phyloP scores from a whole-genome alignment of 2,329 filamentous ascomycete species.

The Teratosphaeriaceae sp. region DNA sequence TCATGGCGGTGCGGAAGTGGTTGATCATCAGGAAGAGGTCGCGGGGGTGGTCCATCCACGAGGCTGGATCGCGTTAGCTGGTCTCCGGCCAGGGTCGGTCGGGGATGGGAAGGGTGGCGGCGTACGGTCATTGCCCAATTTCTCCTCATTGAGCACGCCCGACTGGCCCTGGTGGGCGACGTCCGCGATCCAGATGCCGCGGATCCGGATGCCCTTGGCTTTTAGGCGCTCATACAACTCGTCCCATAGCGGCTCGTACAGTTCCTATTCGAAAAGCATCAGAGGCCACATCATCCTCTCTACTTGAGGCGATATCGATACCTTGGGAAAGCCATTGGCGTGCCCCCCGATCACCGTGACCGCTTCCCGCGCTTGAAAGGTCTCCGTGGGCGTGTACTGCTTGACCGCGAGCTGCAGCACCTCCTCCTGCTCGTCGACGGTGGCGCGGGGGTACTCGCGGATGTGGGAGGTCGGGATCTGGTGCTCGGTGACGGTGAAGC shows the following conservation, averaged over 20 bases:
- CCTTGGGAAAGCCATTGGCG: slow-evolving; percentile 90
- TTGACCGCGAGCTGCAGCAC: slow-evolving; percentile 69
- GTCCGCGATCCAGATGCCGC: slow-evolving; percentile 85
- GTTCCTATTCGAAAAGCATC: slow-evolving; percentile 50
- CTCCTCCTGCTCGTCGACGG: slow-evolving; percentile 66
- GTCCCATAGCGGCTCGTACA: slow-evolving; percentile 90
- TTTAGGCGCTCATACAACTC: slow-evolving; percentile 60
- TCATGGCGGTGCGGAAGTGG: slow-evolving; percentile 69
- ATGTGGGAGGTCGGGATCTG: slow-evolving; percentile 68
- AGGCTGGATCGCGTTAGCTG: slow-evolving; percentile 46
- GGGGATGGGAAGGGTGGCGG: slow-evolving; percentile 6
- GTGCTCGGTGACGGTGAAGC: slow-evolving; percentile 67
- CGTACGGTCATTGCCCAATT: slow-evolving; percentile 78
- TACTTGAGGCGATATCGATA: slow-evolving; percentile 27
- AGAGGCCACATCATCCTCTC: neutral
- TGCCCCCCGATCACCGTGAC: slow-evolving; percentile 81
- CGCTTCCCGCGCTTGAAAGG: slow-evolving; percentile 63
- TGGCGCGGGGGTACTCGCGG: slow-evolving; percentile 71
- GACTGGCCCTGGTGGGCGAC: slow-evolving; percentile 79
- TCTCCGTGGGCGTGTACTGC: slow-evolving; percentile 75
- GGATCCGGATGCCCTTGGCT: slow-evolving; percentile 59
- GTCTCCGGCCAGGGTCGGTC: too few species aligned
- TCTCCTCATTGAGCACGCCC: slow-evolving; percentile 66
- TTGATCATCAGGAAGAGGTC: slow-evolving; percentile 85
- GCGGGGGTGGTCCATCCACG: slow-evolving; percentile 78